These are phyloP conservation scores for Plasmodium vinckei DNA, from an alignment of 169 alveolate genomes.

Conservation along the genomic window DNA sequence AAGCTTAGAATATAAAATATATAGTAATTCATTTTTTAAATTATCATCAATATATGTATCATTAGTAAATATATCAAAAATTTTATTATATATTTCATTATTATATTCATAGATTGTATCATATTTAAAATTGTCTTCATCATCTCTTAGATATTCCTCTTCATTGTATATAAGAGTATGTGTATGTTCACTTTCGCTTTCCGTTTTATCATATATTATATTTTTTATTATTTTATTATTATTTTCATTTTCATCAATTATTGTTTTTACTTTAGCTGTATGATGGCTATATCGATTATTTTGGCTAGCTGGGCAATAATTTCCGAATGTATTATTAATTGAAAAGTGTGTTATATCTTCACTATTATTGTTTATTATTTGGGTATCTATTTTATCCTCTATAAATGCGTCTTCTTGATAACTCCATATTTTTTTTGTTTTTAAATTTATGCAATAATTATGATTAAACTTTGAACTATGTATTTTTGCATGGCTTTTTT, in stretches of 20 bases:
- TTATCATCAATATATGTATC: slow-evolving; percentile 59
- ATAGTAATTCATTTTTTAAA: slow-evolving; percentile 56
- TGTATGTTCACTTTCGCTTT: not conserved
- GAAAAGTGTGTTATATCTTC: not conserved
- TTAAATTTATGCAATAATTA: slow-evolving; percentile 53
- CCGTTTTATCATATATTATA: not conserved
- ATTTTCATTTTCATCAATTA: not conserved
- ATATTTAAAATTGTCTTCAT: not conserved
- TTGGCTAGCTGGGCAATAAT: no score
- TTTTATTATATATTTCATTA: slow-evolving; percentile 20
- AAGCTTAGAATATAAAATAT: slow-evolving; percentile 52
- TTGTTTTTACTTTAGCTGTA: no score
- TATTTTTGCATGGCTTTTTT: slow-evolving; percentile 63
- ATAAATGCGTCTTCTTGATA: slow-evolving; percentile 40
- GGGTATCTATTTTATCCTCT: slow-evolving; percentile 17
- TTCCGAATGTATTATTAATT: not conserved
- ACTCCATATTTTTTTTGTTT: slow-evolving; percentile 60
- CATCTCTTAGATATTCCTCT: not conserved
- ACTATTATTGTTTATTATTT: not conserved
- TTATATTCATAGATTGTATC: slow-evolving; percentile 6
- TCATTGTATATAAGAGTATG: not conserved
- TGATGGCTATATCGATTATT: no score
- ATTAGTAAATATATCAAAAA: slow-evolving; percentile 50
- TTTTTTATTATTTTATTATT: not conserved
- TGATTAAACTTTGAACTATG: slow-evolving; percentile 59